These are phyloP conservation scores for Ophiostoma pallidulum DNA, from an alignment of 2,329 filamentous ascomycete genomes.

Conservation along the genomic window DNA sequence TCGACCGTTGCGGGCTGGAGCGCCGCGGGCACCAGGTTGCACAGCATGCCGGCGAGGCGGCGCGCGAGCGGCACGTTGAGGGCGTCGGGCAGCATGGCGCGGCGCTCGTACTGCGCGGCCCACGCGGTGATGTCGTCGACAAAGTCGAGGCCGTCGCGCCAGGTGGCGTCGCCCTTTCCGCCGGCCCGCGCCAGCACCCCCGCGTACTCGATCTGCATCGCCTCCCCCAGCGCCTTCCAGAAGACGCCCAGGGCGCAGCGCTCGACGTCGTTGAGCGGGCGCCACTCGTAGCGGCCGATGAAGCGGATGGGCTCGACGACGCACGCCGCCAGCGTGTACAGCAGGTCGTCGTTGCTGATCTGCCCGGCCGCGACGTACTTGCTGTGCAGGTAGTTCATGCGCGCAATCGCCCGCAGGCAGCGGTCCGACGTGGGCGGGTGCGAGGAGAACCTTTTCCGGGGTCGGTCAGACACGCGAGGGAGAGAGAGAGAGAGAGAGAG, in stretches of 20 bases:
- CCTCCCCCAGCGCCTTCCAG: slow-evolving; percentile 63
- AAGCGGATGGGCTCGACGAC: slow-evolving; percentile 56
- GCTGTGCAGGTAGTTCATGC: slow-evolving; percentile 32
- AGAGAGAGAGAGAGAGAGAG: too few relatives aligned
- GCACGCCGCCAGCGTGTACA: slow-evolving; percentile 45
- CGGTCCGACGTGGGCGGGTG: slow-evolving; percentile 29
- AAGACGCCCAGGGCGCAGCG: slow-evolving; percentile 56
- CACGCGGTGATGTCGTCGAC: slow-evolving; percentile 38
- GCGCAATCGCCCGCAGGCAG: slow-evolving; percentile 26
- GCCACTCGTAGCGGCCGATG: slow-evolving; percentile 61
- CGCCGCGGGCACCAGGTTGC: slow-evolving; percentile 42
- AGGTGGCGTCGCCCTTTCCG: slow-evolving; percentile 28
- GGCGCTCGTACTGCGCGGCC: slow-evolving; percentile 48
- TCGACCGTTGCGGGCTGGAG: slow-evolving; percentile 38
- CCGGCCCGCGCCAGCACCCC: slow-evolving; percentile 26
- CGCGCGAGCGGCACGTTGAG: slow-evolving; percentile 44
- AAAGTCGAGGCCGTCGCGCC: slow-evolving; percentile 44
- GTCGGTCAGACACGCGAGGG: too few relatives aligned
- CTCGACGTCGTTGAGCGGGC: slow-evolving; percentile 56
- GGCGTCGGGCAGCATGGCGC: slow-evolving; percentile 44
- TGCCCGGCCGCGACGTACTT: slow-evolving; percentile 25
- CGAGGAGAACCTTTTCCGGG: slow-evolving; percentile 24
- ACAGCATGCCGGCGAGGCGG: slow-evolving; percentile 50
- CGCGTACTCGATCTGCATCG: slow-evolving; percentile 53
- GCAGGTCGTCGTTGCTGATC: slow-evolving; percentile 29